Conservation (phyloP, 345 rosid genomes). For the Pugionium cornutum region DNA sequence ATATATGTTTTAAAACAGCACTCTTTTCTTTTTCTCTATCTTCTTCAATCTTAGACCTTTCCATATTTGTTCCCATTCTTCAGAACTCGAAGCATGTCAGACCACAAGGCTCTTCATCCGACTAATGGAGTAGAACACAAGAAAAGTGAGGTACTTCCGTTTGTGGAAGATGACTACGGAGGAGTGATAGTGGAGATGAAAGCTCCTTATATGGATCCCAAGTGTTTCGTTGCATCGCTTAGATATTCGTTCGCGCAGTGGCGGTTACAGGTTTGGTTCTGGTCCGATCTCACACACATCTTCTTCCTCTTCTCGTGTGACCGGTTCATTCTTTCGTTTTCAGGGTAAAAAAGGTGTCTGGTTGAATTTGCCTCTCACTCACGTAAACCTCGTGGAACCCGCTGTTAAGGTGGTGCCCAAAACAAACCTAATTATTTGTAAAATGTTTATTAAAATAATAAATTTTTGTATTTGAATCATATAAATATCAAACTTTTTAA, state of each 20-base stretch:
- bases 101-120: constrained; percentile 13
- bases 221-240: constrained; percentile 43
- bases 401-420: constrained; percentile 60
- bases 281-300: background rate
- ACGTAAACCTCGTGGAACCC: constrained; percentile 65
- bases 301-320: background rate
- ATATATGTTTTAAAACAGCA: too few relatives aligned
- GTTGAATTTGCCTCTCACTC: constrained; percentile 68
- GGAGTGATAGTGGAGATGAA: constrained; percentile 65
- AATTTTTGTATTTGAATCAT: too few relatives aligned
- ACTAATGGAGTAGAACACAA: constrained; percentile 42
- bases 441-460: too few relatives aligned
- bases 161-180: constrained; percentile 50
- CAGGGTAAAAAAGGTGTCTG: constrained; percentile 83
- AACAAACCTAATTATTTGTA: background rate
- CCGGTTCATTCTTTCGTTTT: background rate
- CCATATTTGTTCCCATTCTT: background rate
- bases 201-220: constrained; percentile 48
- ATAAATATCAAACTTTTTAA: too few relatives aligned
- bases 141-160: constrained; percentile 44
- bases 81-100: constrained; percentile 22
- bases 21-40: too few relatives aligned
- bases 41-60: constrained; percentile 4
- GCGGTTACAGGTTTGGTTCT: constrained; percentile 53
- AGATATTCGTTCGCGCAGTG: constrained; percentile 51